A percentile compares a stretch with the other conserved stretches of the same genome.
These are phyloP conservation scores for Sistotremastrum niveocremeum DNA, from an alignment of 768 basidiomycete species.

Conservation along the genomic window DNA sequence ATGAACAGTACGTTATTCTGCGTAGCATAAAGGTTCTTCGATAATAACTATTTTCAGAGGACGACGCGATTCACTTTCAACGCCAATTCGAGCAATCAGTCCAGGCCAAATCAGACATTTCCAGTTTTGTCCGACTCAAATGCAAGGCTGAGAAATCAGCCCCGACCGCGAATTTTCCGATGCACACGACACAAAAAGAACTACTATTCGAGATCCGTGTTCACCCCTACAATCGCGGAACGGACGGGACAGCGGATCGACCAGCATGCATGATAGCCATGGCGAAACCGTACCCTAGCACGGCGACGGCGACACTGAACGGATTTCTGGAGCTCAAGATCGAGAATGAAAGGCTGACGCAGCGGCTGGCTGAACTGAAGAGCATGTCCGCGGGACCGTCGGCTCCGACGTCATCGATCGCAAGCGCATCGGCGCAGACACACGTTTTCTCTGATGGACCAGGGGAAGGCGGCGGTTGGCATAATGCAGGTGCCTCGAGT, in stretches of 20 bases:
- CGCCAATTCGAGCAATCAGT: constrained; percentile 42
- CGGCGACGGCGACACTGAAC: constrained; percentile 57
- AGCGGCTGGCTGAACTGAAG: constrained; percentile 34
- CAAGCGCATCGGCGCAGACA: constrained; percentile 8
- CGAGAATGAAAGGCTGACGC: constrained; percentile 72
- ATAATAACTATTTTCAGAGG: constrained; percentile 23
- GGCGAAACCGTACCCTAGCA: constrained; percentile 66
- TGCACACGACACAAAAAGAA: constrained; percentile 23
- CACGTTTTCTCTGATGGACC: constrained; percentile 2
- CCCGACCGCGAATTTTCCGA: constrained; percentile 9
- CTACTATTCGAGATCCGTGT: constrained; percentile 63
- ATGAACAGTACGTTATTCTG: constrained; percentile 38
- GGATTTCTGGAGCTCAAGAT: constrained; percentile 73
- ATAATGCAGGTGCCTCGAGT: constrained; percentile 11
- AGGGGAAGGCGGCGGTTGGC: neutral
- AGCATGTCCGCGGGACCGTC: too few species aligned
- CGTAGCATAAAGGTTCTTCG: neutral
- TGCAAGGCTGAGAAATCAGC: constrained; percentile 24
- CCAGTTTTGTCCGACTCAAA: constrained; percentile 48
- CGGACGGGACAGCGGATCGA: too few species aligned
- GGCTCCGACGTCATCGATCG: constrained; percentile 8
- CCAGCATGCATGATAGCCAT: constrained; percentile 56
- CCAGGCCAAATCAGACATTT: constrained; percentile 33
- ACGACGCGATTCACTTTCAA: constrained; percentile 37
- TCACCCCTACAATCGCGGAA: constrained; percentile 34